Percentiles rank a stretch among this genome's conserved stretches.
These are phyloP conservation scores for Trametes cingulata DNA, from an alignment of 768 basidiomycete genomes.

Conservation along the genomic window DNA sequence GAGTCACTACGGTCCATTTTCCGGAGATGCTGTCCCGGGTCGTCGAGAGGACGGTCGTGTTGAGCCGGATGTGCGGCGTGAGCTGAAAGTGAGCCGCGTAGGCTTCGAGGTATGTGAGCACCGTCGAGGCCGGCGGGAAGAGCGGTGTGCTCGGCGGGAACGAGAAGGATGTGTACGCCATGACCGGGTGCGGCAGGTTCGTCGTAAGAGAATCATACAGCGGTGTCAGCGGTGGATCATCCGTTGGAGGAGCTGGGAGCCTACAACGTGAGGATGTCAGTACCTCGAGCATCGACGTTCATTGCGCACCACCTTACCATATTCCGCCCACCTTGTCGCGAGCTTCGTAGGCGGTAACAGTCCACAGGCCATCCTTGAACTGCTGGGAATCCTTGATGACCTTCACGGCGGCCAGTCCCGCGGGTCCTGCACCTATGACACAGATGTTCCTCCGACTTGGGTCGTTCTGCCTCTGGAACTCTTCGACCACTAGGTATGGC, in stretches of 20 bases:
- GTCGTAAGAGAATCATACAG: slow-evolving; percentile 82
- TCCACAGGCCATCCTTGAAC: slow-evolving; percentile 62
- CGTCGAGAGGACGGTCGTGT: slow-evolving; percentile 53
- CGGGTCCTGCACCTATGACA: slow-evolving; percentile 76
- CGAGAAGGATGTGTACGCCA: slow-evolving; percentile 62
- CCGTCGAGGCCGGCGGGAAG: slow-evolving; percentile 61
- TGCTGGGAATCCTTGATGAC: slow-evolving; percentile 59
- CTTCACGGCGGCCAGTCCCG: slow-evolving; percentile 71
- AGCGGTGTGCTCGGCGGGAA: slow-evolving; percentile 75
- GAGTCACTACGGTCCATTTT: slow-evolving; percentile 50
- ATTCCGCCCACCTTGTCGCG: slow-evolving; percentile 70
- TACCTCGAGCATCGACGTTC: background rate
- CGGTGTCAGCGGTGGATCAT: slow-evolving; percentile 61
- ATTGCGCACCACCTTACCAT: slow-evolving; percentile 52
- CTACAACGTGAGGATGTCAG: slow-evolving; percentile 27
- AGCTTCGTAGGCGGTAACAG: slow-evolving; percentile 61
- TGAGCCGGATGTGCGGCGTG: slow-evolving; percentile 59
- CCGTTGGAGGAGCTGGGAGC: slow-evolving; percentile 54
- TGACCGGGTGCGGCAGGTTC: slow-evolving; percentile 77
- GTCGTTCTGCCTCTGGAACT: slow-evolving; percentile 2
- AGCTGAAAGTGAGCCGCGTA: slow-evolving; percentile 69
- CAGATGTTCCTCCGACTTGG: slow-evolving; percentile 43
- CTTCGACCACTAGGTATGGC: slow-evolving; percentile 2
- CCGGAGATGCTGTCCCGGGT: slow-evolving; percentile 36
- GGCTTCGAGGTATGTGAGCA: slow-evolving; percentile 67